Conservation (phyloP, 257 asterid genomes). For the Linderniella brevidens region DNA sequence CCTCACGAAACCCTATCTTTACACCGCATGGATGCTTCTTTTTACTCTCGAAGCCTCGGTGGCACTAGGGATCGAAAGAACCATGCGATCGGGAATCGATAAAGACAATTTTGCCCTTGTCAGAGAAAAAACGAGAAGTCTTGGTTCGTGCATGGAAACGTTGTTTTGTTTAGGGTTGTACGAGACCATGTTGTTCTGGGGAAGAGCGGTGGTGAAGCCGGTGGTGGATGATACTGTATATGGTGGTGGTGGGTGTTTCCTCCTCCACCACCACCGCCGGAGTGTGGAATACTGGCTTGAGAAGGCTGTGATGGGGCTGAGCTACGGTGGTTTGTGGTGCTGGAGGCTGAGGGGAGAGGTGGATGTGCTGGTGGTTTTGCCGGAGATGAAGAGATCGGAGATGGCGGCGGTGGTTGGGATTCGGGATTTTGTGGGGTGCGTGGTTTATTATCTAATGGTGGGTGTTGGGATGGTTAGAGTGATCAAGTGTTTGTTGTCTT, state of each 20-base stretch:
- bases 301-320: conserved; percentile 35
- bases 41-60: no score
- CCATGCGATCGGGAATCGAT: no score
- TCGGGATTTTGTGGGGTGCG: conserved; percentile 55
- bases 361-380: conserved; percentile 47
- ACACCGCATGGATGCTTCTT: no score
- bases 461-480: conserved; percentile 33
- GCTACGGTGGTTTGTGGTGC: conserved; percentile 65
- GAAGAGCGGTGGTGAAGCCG: conserved; percentile 36
- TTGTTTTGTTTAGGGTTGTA: conserved; percentile 55
- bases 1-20: no score
- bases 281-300: conserved; percentile 25
- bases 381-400: conserved; percentile 34
- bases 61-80: no score
- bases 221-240: no score
- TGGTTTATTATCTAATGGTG: conserved; percentile 40
- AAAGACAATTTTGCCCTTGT: no score
- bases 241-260: conserved; percentile 53
- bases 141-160: no score
- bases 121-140: no score
- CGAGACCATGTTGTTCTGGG: conserved; percentile 51
- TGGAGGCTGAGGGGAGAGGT: conserved; percentile 75
- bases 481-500: conserved; percentile 15
- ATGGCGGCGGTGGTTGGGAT: conserved; percentile 27
- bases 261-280: conserved; percentile 21